Evolutionary conservation across 208 protist genomes (phyloP), one percentile per base, ranked within the genome.

Genomic region (Wallacemonas sp.): DNA sequence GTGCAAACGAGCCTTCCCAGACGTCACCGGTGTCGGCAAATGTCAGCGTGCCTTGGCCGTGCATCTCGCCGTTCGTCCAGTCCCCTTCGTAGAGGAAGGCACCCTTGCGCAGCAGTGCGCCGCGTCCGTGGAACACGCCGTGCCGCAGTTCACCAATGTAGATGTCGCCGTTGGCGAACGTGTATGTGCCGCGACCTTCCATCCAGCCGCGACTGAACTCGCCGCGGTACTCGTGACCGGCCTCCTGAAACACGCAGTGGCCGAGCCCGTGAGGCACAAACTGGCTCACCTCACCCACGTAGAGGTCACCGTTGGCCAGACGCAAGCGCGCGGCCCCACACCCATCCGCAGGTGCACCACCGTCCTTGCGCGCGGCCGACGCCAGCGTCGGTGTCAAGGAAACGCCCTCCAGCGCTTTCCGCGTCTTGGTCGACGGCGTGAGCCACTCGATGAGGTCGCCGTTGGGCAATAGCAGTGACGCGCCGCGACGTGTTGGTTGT

Each of bases 1-100:
- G 54, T 4, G 63, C 39, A 58, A 91, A 85, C 9, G 50, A 46
- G 13, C 87, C 87, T 17, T 77, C 61, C 83, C 84, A 93, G 19
- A 87, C 72, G 65, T 89, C 82, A n/a, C 85, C 85, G 3, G 50
- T 57, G 30, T 92, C 88, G 5, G 68, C 65, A 69, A 85, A 94
- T 42, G 64, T 63, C 26, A 94, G 29, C 9, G 59, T 76, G 9
- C 85, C 89, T 5, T 63, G 41, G 0, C 89, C 89, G 38, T 90
- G 62, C 71, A 90, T 89, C 22, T 61, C 57, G 0, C 85, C 89
- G 5, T 68, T 67, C 29, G 63, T 19, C 88, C 88, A 94, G 44
- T 52, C 57, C 2, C 86, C 86, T 33, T 93, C 87, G 53, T 87
- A 95, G 37, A 78, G 58, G 65, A 83, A 87, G 5, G 15, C 53